A percentile compares a stretch with the other conserved stretches of the same genome.
These are phyloP conservation scores for Colletotrichum trifolii DNA, from an alignment of 2,329 filamentous ascomycete species.

Conservation along the genomic window DNA sequence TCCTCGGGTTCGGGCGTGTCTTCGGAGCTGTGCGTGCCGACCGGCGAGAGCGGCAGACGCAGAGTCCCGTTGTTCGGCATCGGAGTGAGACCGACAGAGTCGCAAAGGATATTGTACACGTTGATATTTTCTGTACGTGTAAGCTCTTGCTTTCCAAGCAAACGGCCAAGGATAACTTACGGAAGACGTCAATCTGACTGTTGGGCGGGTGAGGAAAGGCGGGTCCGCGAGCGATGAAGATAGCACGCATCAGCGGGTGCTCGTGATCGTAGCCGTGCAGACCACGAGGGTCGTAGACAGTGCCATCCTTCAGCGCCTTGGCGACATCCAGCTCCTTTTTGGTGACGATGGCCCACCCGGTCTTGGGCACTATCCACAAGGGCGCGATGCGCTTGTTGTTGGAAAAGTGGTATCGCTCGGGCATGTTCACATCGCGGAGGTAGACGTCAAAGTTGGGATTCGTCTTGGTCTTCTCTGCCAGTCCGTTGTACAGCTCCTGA, in stretches of 20 bases:
- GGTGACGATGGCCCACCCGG: constrained; percentile 91
- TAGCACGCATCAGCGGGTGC: constrained; percentile 94
- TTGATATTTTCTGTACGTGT: constrained; percentile 82
- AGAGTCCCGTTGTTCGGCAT: constrained; percentile 90
- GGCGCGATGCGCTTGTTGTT: constrained; percentile 91
- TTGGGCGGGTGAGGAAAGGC: constrained; percentile 90
- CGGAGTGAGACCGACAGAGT: constrained; percentile 80
- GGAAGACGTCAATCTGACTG: constrained; percentile 82
- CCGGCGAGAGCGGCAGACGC: constrained; percentile 72
- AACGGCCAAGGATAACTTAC: constrained; percentile 64
- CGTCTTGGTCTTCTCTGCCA: constrained; percentile 65
- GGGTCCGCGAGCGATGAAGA: constrained; percentile 91
- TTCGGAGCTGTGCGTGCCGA: constrained; percentile 69
- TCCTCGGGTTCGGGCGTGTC: constrained; percentile 63
- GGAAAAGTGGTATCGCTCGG: constrained; percentile 89
- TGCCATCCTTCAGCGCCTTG: constrained; percentile 70
- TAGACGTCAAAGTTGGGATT: constrained; percentile 87
- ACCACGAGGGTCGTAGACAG: constrained; percentile 82
- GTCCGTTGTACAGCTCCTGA: constrained; percentile 71
- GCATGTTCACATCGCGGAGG: constrained; percentile 88
- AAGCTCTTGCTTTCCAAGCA: constrained; percentile 36
- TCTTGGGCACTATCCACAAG: constrained; percentile 91
- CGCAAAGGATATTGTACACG: constrained; percentile 94
- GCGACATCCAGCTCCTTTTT: constrained; percentile 81
- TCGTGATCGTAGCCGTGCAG: constrained; percentile 96